Conservation (phyloP, 2,329 filamentous ascomycete genomes). For the Dactylellina haptotyla region DNA sequence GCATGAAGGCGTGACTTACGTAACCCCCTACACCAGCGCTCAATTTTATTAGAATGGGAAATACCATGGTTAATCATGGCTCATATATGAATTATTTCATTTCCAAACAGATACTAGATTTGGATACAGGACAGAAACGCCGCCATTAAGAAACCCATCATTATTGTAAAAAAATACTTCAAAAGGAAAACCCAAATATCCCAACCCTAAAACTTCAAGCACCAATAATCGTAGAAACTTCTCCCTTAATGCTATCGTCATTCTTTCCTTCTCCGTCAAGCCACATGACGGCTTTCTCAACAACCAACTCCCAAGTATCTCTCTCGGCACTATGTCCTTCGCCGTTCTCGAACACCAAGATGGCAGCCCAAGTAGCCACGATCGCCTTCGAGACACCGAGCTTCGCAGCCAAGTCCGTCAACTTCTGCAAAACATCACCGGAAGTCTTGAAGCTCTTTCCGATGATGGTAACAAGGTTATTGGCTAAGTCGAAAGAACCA, state of each 20-base stretch:
- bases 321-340: conserved; percentile 41
- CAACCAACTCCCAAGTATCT: conserved; percentile 53
- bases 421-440: conserved; percentile 20
- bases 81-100: too few species aligned
- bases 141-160: too few species aligned
- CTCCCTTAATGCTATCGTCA: conserved; percentile 21
- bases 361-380: conserved; percentile 44
- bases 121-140: too few species aligned
- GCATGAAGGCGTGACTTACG: too few species aligned
- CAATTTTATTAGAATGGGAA: too few species aligned
- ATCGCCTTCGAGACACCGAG: conserved; percentile 29
- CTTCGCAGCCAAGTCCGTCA: conserved; percentile 32
- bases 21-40: too few species aligned
- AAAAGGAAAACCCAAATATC: too few species aligned
- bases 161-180: too few species aligned
- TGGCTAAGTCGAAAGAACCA: conserved; percentile 17
- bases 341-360: conserved; percentile 34
- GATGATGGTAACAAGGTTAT: conserved; percentile 15
- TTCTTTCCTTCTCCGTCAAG: conserved; percentile 36
- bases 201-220: neutral
- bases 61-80: too few species aligned
- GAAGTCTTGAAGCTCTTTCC: conserved; percentile 31
- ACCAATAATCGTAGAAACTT: conserved; percentile 17
- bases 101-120: too few species aligned
- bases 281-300: conserved; percentile 50